Percentiles rank a stretch among this genome's conserved stretches.
Evolutionary conservation across 106 monocot species (phyloP).

Genomic region (Dioscorea zingiberensis): DNA sequence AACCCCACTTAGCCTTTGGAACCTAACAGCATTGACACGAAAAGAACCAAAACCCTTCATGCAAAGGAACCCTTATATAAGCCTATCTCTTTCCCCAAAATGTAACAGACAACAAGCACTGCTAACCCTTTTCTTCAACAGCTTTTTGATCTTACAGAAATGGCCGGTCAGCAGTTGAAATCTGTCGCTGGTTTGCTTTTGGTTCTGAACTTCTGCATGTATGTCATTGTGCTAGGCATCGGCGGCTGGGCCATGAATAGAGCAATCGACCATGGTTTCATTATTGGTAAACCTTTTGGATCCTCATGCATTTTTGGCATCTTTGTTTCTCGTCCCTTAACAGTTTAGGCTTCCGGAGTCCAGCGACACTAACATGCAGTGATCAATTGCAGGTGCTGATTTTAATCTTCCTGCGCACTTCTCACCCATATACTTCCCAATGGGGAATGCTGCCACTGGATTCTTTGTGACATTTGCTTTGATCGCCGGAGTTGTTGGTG

Average conservation of each 20-base stretch:
- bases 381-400: conserved; percentile 16
- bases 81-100: too few relatives aligned
- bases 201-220: conserved; percentile 51
- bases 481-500: conserved; percentile 46
- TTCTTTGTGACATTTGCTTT: conserved; percentile 48
- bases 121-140: too few relatives aligned
- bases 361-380: too few relatives aligned
- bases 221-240: conserved; percentile 27
- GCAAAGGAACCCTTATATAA: too few relatives aligned
- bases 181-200: conserved; percentile 28
- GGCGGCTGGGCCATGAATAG: conserved; percentile 45
- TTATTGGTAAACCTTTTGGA: conserved; percentile 15
- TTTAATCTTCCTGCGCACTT: conserved; percentile 41
- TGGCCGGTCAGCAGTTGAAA: conserved; percentile 22
- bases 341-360: too few relatives aligned
- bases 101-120: too few relatives aligned
- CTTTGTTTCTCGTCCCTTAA: too few relatives aligned
- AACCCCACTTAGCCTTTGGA: too few relatives aligned
- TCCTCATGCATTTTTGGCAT: neutral
- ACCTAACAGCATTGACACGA: too few relatives aligned
- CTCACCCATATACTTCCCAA: conserved; percentile 54
- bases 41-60: too few relatives aligned
- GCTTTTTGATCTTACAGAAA: too few relatives aligned
- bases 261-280: conserved; percentile 35
- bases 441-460: conserved; percentile 54